Conservation (phyloP, 2,329 filamentous ascomycete species). For the Fusarium mangiferae region DNA sequence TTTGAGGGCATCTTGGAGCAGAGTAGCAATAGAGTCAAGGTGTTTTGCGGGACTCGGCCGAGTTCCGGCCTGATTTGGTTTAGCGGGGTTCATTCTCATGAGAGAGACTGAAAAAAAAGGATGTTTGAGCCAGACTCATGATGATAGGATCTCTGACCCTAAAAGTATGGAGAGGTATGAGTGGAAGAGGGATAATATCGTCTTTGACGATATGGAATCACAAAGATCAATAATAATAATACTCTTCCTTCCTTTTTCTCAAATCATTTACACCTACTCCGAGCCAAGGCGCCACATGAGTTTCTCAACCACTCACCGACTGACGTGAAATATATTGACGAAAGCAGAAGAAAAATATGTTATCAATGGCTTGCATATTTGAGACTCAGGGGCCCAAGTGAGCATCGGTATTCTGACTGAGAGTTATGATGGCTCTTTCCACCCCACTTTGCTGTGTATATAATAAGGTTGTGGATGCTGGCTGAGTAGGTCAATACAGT, state of each 20-base stretch:
- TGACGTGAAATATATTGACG: neutral
- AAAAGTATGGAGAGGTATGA: neutral
- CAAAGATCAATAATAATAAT: accelerated
- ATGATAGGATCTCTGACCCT: neutral
- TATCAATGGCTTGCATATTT: neutral
- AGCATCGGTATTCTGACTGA: neutral
- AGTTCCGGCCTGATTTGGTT: constrained; percentile 23
- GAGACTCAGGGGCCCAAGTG: neutral
- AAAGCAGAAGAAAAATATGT: too few species aligned
- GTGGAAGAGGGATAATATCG: neutral
- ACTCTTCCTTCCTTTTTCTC: neutral
- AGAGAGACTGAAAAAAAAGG: neutral
- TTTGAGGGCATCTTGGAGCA: neutral
- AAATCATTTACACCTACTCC: neutral
- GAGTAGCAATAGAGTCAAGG: neutral
- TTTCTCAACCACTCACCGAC: neutral
- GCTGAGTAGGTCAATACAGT: neutral
- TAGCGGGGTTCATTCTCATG: constrained; percentile 22
- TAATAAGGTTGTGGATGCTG: neutral
- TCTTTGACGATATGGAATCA: accelerated
- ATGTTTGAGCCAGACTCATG: constrained; percentile 1
- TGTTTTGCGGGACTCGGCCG: constrained; percentile 19
- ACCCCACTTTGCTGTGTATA: neutral
- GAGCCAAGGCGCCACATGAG: neutral
- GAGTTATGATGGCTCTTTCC: neutral